These are phyloP conservation scores for Elsinoe australis DNA, from an alignment of 2,329 filamentous ascomycete genomes.

Conservation along the genomic window DNA sequence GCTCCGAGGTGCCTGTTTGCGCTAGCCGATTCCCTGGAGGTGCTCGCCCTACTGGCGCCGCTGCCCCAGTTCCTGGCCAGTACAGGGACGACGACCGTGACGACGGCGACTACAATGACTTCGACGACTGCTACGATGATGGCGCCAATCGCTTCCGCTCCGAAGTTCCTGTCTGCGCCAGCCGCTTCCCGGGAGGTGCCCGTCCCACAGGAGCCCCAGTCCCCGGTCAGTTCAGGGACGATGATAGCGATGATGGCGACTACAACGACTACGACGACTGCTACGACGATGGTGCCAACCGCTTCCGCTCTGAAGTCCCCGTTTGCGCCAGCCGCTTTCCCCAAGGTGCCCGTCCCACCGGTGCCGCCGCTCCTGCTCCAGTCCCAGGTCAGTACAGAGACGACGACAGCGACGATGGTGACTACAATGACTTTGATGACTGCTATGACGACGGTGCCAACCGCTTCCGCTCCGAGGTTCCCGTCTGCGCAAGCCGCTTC, in stretches of 20 bases:
- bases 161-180: neutral
- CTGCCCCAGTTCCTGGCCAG: neutral
- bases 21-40: neutral
- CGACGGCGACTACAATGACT: slow-evolving; percentile 6
- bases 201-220: neutral
- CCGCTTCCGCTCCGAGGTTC: slow-evolving; percentile 12
- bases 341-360: neutral
- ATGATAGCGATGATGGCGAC: slow-evolving; percentile 6
- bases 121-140: slow-evolving; percentile 14
- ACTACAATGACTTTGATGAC: slow-evolving; percentile 6
- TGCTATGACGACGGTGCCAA: slow-evolving; percentile 11
- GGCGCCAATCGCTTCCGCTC: slow-evolving; percentile 10
- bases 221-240: neutral
- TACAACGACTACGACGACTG: slow-evolving; percentile 10
- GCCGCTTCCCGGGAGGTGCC: neutral
- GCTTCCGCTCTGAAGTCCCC: slow-evolving; percentile 11
- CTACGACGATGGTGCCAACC: slow-evolving; percentile 10
- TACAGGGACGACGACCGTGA: neutral
- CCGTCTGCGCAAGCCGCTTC: neutral
- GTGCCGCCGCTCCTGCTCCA: neutral
- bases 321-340: neutral
- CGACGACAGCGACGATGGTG: slow-evolving; percentile 1
- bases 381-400: neutral
- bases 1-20: slow-evolving; percentile 4
- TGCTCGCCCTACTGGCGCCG: neutral